These are phyloP conservation scores for Sarcomyxa edulis DNA, from an alignment of 768 basidiomycete species.

Conservation along the genomic window DNA sequence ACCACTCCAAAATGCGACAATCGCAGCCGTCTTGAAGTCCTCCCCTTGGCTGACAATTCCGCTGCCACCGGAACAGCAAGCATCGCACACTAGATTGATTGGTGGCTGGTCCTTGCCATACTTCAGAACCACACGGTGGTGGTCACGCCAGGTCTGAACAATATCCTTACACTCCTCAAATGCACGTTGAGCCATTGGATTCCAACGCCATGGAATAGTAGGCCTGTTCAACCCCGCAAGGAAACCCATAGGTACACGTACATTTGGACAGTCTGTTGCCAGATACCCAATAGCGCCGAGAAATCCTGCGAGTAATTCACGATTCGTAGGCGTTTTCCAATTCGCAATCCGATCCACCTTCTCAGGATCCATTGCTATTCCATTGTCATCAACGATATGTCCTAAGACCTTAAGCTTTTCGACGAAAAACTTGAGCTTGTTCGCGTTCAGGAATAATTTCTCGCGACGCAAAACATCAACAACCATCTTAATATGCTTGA, in stretches of 20 bases:
- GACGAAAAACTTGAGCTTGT: constrained; percentile 18
- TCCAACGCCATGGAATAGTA: constrained; percentile 8
- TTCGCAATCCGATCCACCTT: constrained; percentile 25
- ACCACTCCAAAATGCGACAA: constrained; percentile 19
- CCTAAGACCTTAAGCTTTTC: constrained; percentile 13
- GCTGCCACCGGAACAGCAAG: constrained; percentile 12
- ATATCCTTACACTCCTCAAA: constrained; percentile 22
- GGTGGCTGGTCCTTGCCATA: constrained; percentile 6
- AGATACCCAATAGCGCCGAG: constrained; percentile 26
- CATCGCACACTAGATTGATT: constrained; percentile 15
- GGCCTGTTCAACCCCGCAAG: constrained; percentile 12
- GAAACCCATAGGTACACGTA: constrained; percentile 21
- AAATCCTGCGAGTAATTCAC: constrained; percentile 22
- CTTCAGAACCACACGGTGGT: constrained; percentile 7
- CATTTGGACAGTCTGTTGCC: constrained; percentile 13
- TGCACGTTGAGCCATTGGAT: constrained; percentile 8
- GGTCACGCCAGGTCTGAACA: neutral
- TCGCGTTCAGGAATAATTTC: constrained; percentile 21
- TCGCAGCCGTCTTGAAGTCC: constrained; percentile 16
- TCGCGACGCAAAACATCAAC: constrained; percentile 21
- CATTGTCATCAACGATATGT: constrained; percentile 16
- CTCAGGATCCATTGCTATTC: constrained; percentile 24
- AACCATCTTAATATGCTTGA: constrained; percentile 19
- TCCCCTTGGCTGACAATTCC: constrained; percentile 9
- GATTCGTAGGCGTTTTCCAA: constrained; percentile 19